Evolutionary conservation across 1,284 basidiomycete species (phyloP).

Genomic region (Ustilago vetiveriae): DNA sequence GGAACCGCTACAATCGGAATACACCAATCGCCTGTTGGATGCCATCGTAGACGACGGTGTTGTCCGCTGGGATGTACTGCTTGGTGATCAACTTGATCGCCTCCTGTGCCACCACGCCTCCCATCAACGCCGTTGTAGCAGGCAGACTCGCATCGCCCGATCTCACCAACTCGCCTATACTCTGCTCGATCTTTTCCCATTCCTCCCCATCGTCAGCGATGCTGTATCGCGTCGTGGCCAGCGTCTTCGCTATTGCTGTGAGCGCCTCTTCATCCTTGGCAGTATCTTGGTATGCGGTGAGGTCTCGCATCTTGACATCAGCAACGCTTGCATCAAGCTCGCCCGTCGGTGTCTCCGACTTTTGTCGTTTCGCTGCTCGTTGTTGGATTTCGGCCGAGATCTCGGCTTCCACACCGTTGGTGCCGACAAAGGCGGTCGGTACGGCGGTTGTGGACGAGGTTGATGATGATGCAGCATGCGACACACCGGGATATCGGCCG

Average conservation of each 20-base stretch:
- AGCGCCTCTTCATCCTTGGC: constrained; percentile 57
- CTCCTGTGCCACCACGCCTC: constrained; percentile 95
- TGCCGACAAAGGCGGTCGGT: not conserved
- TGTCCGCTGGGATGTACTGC: constrained; percentile 91
- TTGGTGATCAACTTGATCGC: constrained; percentile 95
- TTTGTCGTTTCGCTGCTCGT: constrained; percentile 43
- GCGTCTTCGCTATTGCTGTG: constrained; percentile 17
- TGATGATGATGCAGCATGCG: constrained; percentile 11
- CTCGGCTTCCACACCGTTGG: not conserved
- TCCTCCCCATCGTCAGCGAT: constrained; percentile 32
- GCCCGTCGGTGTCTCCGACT: constrained; percentile 46
- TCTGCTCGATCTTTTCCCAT: constrained; percentile 74
- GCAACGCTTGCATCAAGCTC: constrained; percentile 22
- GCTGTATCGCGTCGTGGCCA: constrained; percentile 15
- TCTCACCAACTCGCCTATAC: constrained; percentile 81
- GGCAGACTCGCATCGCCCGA: constrained; percentile 82
- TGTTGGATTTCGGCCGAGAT: not conserved
- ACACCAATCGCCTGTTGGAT: constrained; percentile 71
- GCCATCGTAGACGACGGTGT: constrained; percentile 86
- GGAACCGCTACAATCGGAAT: constrained; percentile 43
- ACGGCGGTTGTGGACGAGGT: constrained; percentile 4
- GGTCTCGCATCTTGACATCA: constrained; percentile 60
- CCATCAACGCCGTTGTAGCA: constrained; percentile 90
- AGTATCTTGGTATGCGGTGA: constrained; percentile 65
- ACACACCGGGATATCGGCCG: constrained; percentile 69